Base-by-base conservation (phyloP, 2,329 filamentous ascomycete genomes). In the Lachnum nothofagi region DNA sequence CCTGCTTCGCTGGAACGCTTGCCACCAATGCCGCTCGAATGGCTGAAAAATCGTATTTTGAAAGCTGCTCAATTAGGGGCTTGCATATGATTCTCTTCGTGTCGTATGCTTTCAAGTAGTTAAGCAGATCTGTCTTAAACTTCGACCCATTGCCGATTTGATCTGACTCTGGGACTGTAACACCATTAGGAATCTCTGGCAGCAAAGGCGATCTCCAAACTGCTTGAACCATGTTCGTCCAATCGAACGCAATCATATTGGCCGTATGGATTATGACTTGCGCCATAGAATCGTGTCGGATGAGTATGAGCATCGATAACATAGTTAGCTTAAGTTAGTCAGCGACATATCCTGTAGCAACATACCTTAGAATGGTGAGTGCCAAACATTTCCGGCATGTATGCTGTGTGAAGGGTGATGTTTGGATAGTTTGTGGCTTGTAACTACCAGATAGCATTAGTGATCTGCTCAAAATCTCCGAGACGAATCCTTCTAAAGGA, bases 171-270 rank as follows among this genome's bases (percentile, higher is more conserved):
- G 50, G 3, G 5, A 44, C 3, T 7, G 24, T n/a, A 19, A 42
- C 5, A 2, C 22, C 34, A 1, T 12, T 14, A 12, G 29, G 23
- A n/a, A 52, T 37, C 23, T 49, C 27, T 1, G 86, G 82, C 1
- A 95, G 77, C 1, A 79, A 63, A 0, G 88, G 88, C 0, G 88
- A 91, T 42, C 71, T 74, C 90, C 90, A 95, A 4, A 87, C 78
- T 1, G 81, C 88, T 65, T 95, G 89, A 1, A 83, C 86, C 86
- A 95, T 87, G 58, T 93, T 93, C 1, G 74, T 78, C 90, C 90
- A 95, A 65, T 95, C 90, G 47, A 83, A 82, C 3, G 76, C 63
- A n/a, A 95, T 91, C 85, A 95, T 89, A 59, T 95, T 95, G 16
- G 90, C 88, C 0, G 90, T 95, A 59, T 94, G 88, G 24, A 95